These are phyloP conservation scores for Tylopilus felleus DNA, from an alignment of 768 basidiomycete genomes.

Conservation along the genomic window DNA sequence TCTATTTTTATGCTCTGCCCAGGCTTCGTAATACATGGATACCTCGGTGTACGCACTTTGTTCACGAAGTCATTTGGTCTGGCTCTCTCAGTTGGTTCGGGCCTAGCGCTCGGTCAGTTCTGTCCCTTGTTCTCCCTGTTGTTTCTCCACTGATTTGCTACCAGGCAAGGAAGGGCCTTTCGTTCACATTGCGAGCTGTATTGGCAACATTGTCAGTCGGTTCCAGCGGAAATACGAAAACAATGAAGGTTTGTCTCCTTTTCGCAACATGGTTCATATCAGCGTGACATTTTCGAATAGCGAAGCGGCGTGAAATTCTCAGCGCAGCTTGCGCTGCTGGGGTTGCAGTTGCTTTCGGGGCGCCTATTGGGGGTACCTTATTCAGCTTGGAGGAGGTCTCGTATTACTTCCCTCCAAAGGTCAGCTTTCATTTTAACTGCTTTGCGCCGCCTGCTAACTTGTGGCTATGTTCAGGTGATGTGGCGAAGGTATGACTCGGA, in stretches of 20 bases:
- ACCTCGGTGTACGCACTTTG: conserved; percentile 85
- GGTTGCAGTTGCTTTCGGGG: conserved; percentile 95
- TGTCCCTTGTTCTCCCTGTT: conserved; percentile 5
- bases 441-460: neutral
- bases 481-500: conserved; percentile 87
- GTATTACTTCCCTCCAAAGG: conserved; percentile 96
- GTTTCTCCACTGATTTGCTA: neutral
- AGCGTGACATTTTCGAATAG: conserved; percentile 36
- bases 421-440: conserved; percentile 20
- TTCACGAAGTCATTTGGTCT: conserved; percentile 90
- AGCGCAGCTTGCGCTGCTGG: conserved; percentile 97
- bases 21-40: conserved; percentile 98
- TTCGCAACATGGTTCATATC: neutral
- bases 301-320: conserved; percentile 89
- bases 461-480: conserved; percentile 59
- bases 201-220: conserved; percentile 91
- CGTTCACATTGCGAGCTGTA: conserved; percentile 89
- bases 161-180: conserved; percentile 72
- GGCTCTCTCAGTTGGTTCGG: conserved; percentile 88
- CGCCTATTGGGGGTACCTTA: conserved; percentile 90
- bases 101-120: conserved; percentile 70
- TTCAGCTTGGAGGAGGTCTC: conserved; percentile 95
- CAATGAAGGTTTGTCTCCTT: conserved; percentile 71
- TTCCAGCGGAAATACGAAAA: conserved; percentile 87
- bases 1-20: neutral